Evolutionary conservation across 768 basidiomycete genomes (phyloP), one percentile per base, ranked within the genome.

Genomic region (Xerocomellus intermedius): DNA sequence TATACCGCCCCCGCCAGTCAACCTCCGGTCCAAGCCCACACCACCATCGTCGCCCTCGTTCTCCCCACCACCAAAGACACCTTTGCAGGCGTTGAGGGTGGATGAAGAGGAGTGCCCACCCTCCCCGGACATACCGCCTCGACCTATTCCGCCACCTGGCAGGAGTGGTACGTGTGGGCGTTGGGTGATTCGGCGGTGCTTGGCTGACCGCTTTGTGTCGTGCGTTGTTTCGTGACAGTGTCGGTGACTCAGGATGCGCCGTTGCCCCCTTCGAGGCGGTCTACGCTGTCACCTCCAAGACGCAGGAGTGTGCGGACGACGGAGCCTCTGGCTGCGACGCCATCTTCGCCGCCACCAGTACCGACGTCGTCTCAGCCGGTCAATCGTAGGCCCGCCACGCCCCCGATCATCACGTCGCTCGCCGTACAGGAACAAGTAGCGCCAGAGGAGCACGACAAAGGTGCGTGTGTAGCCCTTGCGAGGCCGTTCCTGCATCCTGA

Each of bases 1-100:
- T 0, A 58, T 69, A 48, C 75, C 70, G 0, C 66, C 72, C 0
- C 70, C 74, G 19, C 74, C 74, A 0, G 66, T 66, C 22, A 66
- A 63, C 47, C 30, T 67, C 26, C 37, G 45, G n/a, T 63, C 70
- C 9, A 64, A 60, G 36, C 64, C 65, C 24, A 48, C 56, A 1
- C 43, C 60, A 7, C 60, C 65, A 3, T 38, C 54, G 1, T 61
- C 62, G 1, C 60, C 69, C 5, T 37, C 63, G 1, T 24, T 50
- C 9, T 55, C 61, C 13, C 54, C 68, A 8, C 61, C 67, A 0
- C 49, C 48, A 9, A 62, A 48, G 55, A 44, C 53, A 14, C 32
- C 54, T 4, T 12, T 55, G 4, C 59, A 59, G 10, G 41, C 51
- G 1, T 35, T 66, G 19, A 63, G 57, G 32, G 43, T 43, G 14